A percentile compares a stretch with the other conserved stretches of the same genome.
These are phyloP conservation scores for Schoenoplectus triqueter DNA, from an alignment of 202 grass and related monocot genomes.

Conservation along the genomic window DNA sequence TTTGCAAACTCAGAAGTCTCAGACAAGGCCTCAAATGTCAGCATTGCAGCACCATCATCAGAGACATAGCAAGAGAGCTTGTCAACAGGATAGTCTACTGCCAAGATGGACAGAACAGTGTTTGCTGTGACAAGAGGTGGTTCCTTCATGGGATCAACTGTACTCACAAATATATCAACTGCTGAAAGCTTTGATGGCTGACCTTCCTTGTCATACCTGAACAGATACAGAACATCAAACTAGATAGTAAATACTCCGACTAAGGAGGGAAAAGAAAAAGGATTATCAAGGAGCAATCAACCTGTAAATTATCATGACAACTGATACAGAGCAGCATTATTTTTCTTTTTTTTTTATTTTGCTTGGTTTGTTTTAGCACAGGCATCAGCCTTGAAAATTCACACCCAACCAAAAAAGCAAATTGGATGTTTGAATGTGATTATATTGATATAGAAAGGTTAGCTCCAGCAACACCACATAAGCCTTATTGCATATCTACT, in stretches of 20 bases:
- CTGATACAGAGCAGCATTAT: neutral
- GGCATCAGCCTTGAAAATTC: slow-evolving; percentile 8
- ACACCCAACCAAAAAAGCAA: neutral
- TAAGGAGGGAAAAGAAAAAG: slow-evolving; percentile 8
- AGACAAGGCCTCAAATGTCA: slow-evolving; percentile 86
- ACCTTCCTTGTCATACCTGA: slow-evolving; percentile 90
- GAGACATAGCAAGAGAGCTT: slow-evolving; percentile 94
- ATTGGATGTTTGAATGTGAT: neutral
- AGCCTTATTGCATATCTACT: neutral
- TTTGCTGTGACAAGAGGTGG: slow-evolving; percentile 88
- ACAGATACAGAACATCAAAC: slow-evolving; percentile 39
- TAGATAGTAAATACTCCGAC: slow-evolving; percentile 1
- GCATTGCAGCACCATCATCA: slow-evolving; percentile 97
- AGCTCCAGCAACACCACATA: slow-evolving; percentile 12
- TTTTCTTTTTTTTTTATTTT: neutral
- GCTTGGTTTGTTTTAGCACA: neutral
- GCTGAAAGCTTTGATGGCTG: slow-evolving; percentile 64
- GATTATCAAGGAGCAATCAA: slow-evolving; percentile 10
- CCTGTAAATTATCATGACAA: neutral
- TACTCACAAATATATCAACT: slow-evolving; percentile 88
- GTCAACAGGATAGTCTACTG: slow-evolving; percentile 82
- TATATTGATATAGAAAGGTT: neutral
- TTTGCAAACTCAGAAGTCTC: slow-evolving; percentile 98
- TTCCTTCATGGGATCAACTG: slow-evolving; percentile 83
- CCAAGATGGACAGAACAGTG: slow-evolving; percentile 84